phyloP scores from a whole-genome alignment of 2,329 filamentous ascomycete species.

The Fonsecaea pedrosoi region DNA sequence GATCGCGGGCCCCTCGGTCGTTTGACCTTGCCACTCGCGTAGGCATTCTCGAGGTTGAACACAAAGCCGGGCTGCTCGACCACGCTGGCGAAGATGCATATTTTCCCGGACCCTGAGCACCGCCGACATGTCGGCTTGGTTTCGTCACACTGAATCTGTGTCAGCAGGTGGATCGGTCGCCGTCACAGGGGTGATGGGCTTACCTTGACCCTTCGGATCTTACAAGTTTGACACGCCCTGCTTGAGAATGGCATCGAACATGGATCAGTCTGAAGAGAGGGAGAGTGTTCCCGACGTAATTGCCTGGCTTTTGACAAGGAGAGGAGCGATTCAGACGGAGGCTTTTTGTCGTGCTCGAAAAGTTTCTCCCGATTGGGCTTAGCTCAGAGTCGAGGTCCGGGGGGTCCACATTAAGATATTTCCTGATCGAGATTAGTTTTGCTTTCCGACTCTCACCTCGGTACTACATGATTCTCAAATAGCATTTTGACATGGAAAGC shows the following conservation, averaged over 20 bases:
- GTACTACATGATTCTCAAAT: background rate
- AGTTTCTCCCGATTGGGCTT: background rate
- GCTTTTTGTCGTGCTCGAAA: slow-evolving; percentile 1
- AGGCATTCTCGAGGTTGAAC: slow-evolving; percentile 42
- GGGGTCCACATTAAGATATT: background rate
- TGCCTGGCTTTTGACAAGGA: background rate
- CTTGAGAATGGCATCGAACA: slow-evolving; percentile 27
- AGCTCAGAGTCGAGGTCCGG: background rate
- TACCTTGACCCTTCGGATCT: slow-evolving; percentile 40
- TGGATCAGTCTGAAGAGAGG: background rate
- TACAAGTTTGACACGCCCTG: slow-evolving; percentile 41
- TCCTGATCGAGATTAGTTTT: background rate
- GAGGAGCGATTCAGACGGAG: background rate
- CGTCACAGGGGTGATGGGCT: background rate
- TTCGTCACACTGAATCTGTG: slow-evolving; percentile 40
- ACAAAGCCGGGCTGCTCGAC: slow-evolving; percentile 28
- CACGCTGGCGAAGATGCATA: slow-evolving; percentile 31
- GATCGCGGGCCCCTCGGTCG: slow-evolving; percentile 45
- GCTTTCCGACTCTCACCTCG: background rate
- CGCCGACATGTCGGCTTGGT: slow-evolving; percentile 38
- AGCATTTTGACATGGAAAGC: background rate
- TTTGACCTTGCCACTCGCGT: slow-evolving; percentile 42
- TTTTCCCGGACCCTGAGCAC: slow-evolving; percentile 37
- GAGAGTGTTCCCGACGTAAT: background rate
- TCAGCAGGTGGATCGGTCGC: background rate